Base-by-base conservation (phyloP, 768 basidiomycete genomes). In the Calocera viscosa region DNA sequence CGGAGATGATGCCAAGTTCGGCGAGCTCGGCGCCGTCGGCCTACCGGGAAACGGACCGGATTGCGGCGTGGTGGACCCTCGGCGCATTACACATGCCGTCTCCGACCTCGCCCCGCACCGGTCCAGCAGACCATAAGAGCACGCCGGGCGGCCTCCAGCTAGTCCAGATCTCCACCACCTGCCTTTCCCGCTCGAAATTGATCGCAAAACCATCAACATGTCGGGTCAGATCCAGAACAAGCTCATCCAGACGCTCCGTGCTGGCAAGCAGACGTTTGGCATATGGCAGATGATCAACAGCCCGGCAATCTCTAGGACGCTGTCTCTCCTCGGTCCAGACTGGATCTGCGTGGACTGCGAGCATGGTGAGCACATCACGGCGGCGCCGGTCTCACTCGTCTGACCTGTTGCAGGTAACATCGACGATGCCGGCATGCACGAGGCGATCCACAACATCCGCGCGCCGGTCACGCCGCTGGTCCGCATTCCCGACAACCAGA, bases 381-480 rank as follows among this genome's bases (percentile, higher is more conserved):
- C 30, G 7, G 43, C 24, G 3, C 53, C 10, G 43, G 16, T 8
- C 5, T 47, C 43, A 7, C 7, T 47, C 3, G 43, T 17, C 16
- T 8, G 5, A 19, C 43, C 5, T 19, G 53, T 2, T 30, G 30
- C 19, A 60, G 53, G 53, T 10, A 68, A 71, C 67, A 71, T 73
- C 64, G 71, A 67, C 47, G 72, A 73, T 40, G 65, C 66, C 1
- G 67, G 67, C 14, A 71, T 72, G 69, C 69, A 69, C 68, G 40
- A 72, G 68, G 70, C 73, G n/a, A 67, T 66, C 49, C 71, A 70
- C 16, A 69, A 73, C 26, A 72, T 75, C 63, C 69, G 73, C 11
- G 68, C 69, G 0, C 65, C 53, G 10, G 72, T 70, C 19, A 72
- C 73, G 32, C 77, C 77, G 8, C 75, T 77, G 68, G 74, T 77